Percentiles rank a stretch among this genome's conserved stretches.
Conservation (phyloP, 345 rosid genomes). For the Gossypium sturtianum region DNA sequence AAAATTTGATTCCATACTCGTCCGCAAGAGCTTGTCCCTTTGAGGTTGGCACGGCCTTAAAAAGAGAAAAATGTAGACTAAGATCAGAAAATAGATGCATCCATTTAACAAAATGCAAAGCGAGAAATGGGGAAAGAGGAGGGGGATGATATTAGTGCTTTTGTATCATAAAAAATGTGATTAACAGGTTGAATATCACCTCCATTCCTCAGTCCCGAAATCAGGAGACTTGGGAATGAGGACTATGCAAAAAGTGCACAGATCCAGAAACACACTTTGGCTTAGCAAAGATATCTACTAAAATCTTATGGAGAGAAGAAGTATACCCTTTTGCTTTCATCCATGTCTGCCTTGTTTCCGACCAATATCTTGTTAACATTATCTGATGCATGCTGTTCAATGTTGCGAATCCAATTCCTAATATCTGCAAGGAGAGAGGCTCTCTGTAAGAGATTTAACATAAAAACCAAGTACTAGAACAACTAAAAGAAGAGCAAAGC, state of each 20-base stretch:
- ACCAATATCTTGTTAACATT: slow-evolving; percentile 95
- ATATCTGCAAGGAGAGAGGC: slow-evolving; percentile 54
- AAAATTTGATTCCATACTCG: slow-evolving; percentile 96
- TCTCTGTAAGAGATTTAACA: slow-evolving; percentile 3
- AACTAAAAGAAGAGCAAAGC: slow-evolving; percentile 9
- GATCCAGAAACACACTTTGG: not conserved
- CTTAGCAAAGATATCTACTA: not conserved
- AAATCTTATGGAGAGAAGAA: not conserved
- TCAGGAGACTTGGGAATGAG: not conserved
- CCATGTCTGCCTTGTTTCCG: slow-evolving; percentile 99
- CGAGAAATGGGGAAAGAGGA: not conserved
- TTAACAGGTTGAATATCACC: not conserved
- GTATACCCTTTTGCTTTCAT: slow-evolving; percentile 88
- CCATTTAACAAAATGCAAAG: not conserved
- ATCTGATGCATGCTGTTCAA: slow-evolving; percentile 98
- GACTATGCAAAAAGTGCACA: not conserved
- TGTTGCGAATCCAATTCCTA: slow-evolving; percentile 98
- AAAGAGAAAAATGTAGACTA: not conserved
- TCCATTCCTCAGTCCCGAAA: not conserved
- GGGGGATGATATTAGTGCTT: not conserved
- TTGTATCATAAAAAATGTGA: not conserved
- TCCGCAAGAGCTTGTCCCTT: slow-evolving; percentile 99
- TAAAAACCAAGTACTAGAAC: not conserved
- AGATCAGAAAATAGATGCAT: slow-evolving; percentile 1
- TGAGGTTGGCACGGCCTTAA: slow-evolving; percentile 89